phyloP scores from a whole-genome alignment of 2,329 filamentous ascomycete genomes.

The Cryphonectria carpinicola region DNA sequence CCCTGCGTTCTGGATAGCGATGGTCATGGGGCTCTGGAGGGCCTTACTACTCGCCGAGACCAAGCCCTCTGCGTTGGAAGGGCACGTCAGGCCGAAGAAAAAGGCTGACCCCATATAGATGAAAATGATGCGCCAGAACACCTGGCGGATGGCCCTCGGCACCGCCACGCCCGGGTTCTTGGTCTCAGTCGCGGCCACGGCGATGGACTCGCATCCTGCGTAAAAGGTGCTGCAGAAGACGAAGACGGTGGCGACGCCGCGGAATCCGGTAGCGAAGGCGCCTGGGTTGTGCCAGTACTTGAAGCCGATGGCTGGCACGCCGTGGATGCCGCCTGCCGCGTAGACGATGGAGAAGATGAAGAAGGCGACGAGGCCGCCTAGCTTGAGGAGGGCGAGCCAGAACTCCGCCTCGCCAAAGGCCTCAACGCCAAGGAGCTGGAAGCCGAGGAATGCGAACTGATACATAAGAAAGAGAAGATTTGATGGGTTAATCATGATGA shows the following conservation, averaged over 20 bases:
- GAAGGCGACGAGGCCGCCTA: slow-evolving; percentile 70
- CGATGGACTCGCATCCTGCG: slow-evolving; percentile 67
- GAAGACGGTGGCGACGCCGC: slow-evolving; percentile 67
- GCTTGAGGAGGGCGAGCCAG: slow-evolving; percentile 75
- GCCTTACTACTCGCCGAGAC: slow-evolving; percentile 65
- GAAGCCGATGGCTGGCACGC: slow-evolving; percentile 67
- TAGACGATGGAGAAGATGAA: slow-evolving; percentile 77
- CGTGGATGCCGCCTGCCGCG: slow-evolving; percentile 67
- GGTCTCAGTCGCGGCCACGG: slow-evolving; percentile 66
- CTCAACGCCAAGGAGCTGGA: slow-evolving; percentile 73
- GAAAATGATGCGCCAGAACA: slow-evolving; percentile 65
- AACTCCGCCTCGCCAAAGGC: slow-evolving; percentile 81
- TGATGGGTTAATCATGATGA: no score
- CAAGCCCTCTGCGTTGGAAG: slow-evolving; percentile 67
- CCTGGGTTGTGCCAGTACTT: slow-evolving; percentile 74
- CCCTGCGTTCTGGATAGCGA: slow-evolving; percentile 74
- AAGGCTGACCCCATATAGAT: slow-evolving; percentile 72
- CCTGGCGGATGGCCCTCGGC: slow-evolving; percentile 61
- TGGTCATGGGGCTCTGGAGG: slow-evolving; percentile 73
- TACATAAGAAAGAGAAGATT: no score
- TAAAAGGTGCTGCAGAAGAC: slow-evolving; percentile 74
- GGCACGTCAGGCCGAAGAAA: slow-evolving; percentile 76
- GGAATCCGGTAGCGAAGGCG: slow-evolving; percentile 70
- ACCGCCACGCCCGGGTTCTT: slow-evolving; percentile 60
- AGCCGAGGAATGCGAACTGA: slow-evolving; percentile 60